Conservation (phyloP, 306 rosid genomes). For the Trifolium repens region DNA sequence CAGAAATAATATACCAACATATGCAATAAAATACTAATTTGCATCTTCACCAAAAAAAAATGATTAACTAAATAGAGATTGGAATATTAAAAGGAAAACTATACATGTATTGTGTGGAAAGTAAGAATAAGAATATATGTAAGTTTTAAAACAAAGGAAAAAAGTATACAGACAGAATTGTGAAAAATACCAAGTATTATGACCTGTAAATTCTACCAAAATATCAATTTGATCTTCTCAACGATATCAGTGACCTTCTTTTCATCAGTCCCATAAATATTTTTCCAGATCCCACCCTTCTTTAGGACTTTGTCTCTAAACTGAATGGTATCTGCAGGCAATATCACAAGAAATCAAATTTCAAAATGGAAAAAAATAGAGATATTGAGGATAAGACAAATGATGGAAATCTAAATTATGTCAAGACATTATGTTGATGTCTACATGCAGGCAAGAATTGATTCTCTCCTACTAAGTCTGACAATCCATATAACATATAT, state of each 20-base stretch:
- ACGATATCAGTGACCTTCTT: slow-evolving; percentile 85
- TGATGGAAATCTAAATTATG: slow-evolving; percentile 6
- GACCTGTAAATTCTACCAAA: too few species aligned
- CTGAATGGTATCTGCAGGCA: slow-evolving; percentile 90
- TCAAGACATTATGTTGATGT: slow-evolving; percentile 26
- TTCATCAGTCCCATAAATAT: slow-evolving; percentile 90
- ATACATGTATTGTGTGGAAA: background rate
- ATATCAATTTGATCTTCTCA: slow-evolving; percentile 91
- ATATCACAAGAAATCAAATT: slow-evolving; percentile 38
- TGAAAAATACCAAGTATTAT: slow-evolving; percentile 54
- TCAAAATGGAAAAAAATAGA: slow-evolving; percentile 10
- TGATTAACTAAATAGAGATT: background rate
- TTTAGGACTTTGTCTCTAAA: too few species aligned
- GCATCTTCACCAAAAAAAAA: slow-evolving; percentile 7
- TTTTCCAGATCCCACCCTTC: slow-evolving; percentile 96
- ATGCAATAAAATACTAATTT: slow-evolving; percentile 2
- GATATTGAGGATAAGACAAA: slow-evolving; percentile 16
- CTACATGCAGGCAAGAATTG: slow-evolving; percentile 11
- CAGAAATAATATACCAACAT: background rate
- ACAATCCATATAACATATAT: background rate
- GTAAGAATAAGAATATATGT: slow-evolving; percentile 1
- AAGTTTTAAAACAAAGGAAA: slow-evolving; percentile 2
- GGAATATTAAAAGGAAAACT: background rate
- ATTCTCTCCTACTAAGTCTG: slow-evolving; percentile 16
- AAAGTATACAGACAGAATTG: background rate